Base-by-base conservation (phyloP, 192 early-diverging fungal genomes). In the Pilobolus umbonatus region DNA sequence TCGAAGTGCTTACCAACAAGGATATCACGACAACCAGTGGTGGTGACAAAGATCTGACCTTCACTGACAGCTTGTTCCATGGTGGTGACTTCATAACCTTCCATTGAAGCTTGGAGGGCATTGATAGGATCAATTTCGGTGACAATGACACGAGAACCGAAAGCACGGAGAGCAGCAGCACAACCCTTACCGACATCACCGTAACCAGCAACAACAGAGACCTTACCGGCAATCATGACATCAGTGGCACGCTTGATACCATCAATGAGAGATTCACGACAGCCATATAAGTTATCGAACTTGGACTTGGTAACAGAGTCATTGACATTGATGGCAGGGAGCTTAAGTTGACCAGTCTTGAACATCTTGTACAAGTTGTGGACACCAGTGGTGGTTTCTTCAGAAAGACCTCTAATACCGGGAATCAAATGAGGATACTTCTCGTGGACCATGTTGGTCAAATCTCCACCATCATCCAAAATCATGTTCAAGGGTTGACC, bases 161-260 rank as follows among this genome's bases (percentile, higher is more conserved):
- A 95, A 63, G 92, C 94, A 75, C 90, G 86, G 74, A 98, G 89
- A 57, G 96, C 94, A 72, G 87, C 89, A 66, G 96, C 94, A 75
- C 92, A 96, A 68, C 96, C 96, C 90, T 98, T 98, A 76, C 96
- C 96, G 75, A 98, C 96, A 80, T 98, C 96, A 80, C 96, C 96
- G 88, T 96, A 98, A 75, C 96, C 94, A 71, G 93, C 94, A 70
- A 96, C 94, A 57, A 96, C 90, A 55, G 92, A 83, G 48, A 98
- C 89, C 87, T 98, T 98, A 62, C 96, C 96, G 70, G 96, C 96
- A 77, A 98, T 98, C 94, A 96, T 96, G 72, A 98, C 95, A 72
- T 98, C 95, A 71, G 95, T 98, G 71, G 95, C 95, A 74, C 95
- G 88, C 95, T 97, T 98, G 86, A 96, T 98, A 72, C 95, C 95